Conservation (phyloP, 257 asterid genomes). For the Haberlea rhodopensis region DNA sequence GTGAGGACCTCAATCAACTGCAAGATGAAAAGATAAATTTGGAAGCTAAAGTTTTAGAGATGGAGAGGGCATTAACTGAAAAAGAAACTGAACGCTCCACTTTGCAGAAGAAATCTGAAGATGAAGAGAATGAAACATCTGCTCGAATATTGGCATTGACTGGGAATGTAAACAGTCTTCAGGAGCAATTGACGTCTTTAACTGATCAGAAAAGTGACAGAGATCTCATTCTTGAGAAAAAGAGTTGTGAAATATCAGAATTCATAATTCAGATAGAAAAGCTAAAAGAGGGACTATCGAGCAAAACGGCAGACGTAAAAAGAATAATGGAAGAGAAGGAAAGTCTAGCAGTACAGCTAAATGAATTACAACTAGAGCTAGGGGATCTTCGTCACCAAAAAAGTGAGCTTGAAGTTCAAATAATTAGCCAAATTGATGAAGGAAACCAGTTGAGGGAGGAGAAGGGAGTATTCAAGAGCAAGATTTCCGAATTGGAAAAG, state of each 20-base stretch:
- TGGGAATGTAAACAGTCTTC: slow-evolving; percentile 34
- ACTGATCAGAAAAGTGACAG: slow-evolving; percentile 43
- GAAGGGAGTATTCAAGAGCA: slow-evolving; percentile 40
- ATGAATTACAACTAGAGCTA: slow-evolving; percentile 41
- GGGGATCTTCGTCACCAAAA: slow-evolving; percentile 32
- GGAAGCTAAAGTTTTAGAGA: slow-evolving; percentile 30
- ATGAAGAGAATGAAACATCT: slow-evolving; percentile 44
- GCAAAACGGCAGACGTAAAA: slow-evolving; percentile 36
- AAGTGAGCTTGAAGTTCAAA: slow-evolving; percentile 39
- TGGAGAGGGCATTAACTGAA: slow-evolving; percentile 41
- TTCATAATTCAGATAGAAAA: slow-evolving; percentile 38
- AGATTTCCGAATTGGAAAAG: slow-evolving; percentile 42
- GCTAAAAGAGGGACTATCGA: slow-evolving; percentile 48
- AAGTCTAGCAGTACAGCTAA: slow-evolving; percentile 27
- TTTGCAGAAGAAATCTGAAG: slow-evolving; percentile 38
- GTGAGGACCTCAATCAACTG: slow-evolving; percentile 34
- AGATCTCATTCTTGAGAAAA: slow-evolving; percentile 40
- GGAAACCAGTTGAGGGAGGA: slow-evolving; percentile 45
- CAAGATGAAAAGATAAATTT: slow-evolving; percentile 34
- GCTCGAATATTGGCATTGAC: slow-evolving; percentile 33
- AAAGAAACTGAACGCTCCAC: slow-evolving; percentile 44
- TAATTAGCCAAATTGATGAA: slow-evolving; percentile 30
- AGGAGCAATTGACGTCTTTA: slow-evolving; percentile 42
- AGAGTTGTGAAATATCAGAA: slow-evolving; percentile 45
- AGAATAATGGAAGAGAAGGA: slow-evolving; percentile 39